Percentiles rank a stretch among this genome's conserved stretches.
These are phyloP conservation scores for Gyrodon lividus DNA, from an alignment of 768 basidiomycete genomes.

Conservation along the genomic window DNA sequence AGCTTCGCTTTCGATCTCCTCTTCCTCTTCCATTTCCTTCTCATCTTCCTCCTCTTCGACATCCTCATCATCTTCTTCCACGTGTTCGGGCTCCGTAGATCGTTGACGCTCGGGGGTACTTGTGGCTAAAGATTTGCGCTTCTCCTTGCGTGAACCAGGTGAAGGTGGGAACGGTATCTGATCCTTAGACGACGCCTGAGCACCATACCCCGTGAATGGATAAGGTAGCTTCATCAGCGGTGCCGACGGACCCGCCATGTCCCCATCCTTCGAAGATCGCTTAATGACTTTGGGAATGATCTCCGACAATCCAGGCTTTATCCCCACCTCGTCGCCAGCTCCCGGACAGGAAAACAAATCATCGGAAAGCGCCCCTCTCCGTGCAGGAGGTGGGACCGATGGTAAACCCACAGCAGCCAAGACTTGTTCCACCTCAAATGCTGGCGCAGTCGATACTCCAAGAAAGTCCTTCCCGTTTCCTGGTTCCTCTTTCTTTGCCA, in stretches of 20 bases:
- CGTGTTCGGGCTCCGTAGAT: conserved; percentile 29
- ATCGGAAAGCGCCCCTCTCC: conserved; percentile 56
- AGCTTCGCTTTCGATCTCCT: conserved; percentile 44
- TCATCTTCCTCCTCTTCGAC: conserved; percentile 38
- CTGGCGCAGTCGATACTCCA: conserved; percentile 33
- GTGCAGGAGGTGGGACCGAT: conserved; percentile 48
- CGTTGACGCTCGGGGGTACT: conserved; percentile 31
- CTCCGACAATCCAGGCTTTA: conserved; percentile 32
- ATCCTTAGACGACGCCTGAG: conserved; percentile 59
- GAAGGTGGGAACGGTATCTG: conserved; percentile 79
- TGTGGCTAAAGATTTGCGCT: conserved; percentile 28
- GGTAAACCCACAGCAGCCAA: conserved; percentile 57
- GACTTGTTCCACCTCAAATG: conserved; percentile 53
- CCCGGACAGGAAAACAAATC: conserved; percentile 64
- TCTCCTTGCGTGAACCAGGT: conserved; percentile 43
- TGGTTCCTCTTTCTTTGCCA: conserved; percentile 32
- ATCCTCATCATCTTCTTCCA: conserved; percentile 25
- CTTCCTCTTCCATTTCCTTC: conserved; percentile 42
- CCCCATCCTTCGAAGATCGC: conserved; percentile 47
- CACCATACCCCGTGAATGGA: conserved; percentile 64
- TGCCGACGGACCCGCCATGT: conserved; percentile 35
- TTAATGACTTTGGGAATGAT: conserved; percentile 49
- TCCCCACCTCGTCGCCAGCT: conserved; percentile 24
- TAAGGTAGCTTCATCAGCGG: conserved; percentile 61
- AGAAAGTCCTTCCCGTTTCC: conserved; percentile 19